phyloP scores from a whole-genome alignment of 768 basidiomycete species.

The Tulasnella sp. region DNA sequence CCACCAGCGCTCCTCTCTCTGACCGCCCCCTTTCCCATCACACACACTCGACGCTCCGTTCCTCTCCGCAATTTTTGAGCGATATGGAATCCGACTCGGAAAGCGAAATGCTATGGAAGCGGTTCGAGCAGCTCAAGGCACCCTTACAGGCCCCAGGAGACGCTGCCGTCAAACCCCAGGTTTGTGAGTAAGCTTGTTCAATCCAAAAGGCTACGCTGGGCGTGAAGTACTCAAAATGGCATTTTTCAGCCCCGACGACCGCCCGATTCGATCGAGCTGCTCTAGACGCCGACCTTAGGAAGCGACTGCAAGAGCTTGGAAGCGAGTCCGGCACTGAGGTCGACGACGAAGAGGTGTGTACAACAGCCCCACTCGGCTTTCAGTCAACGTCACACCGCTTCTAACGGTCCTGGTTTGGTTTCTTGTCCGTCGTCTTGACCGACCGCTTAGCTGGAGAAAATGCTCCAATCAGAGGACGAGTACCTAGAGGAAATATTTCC shows the following conservation, averaged over 20 bases:
- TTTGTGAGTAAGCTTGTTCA: slow-evolving; percentile 2
- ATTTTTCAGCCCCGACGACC: slow-evolving; percentile 6
- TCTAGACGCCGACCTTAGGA: slow-evolving; percentile 9
- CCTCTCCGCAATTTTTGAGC: background rate
- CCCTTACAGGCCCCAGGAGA: slow-evolving; percentile 5
- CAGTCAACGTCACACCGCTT: background rate
- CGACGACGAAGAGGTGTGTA: slow-evolving; percentile 12
- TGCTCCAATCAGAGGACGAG: slow-evolving; percentile 5
- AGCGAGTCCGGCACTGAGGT: slow-evolving; percentile 10
- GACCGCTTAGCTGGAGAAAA: background rate
- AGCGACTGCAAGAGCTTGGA: slow-evolving; percentile 8
- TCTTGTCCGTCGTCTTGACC: background rate
- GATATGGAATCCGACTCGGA: slow-evolving; percentile 13
- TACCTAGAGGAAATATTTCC: background rate
- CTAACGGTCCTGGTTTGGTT: background rate
- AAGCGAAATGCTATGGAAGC: slow-evolving; percentile 5
- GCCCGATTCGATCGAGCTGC: slow-evolving; percentile 9
- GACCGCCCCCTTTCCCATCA: background rate
- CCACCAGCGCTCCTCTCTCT: background rate
- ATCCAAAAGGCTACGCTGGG: background rate
- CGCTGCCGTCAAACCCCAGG: slow-evolving; percentile 2
- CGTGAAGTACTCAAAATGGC: background rate
- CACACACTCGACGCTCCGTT: slow-evolving; percentile 1
- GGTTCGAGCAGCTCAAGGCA: slow-evolving; percentile 6
- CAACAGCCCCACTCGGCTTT: background rate